Conservation (phyloP, 192 early-diverging fungal genomes). For the Funneliformis mosseae region DNA sequence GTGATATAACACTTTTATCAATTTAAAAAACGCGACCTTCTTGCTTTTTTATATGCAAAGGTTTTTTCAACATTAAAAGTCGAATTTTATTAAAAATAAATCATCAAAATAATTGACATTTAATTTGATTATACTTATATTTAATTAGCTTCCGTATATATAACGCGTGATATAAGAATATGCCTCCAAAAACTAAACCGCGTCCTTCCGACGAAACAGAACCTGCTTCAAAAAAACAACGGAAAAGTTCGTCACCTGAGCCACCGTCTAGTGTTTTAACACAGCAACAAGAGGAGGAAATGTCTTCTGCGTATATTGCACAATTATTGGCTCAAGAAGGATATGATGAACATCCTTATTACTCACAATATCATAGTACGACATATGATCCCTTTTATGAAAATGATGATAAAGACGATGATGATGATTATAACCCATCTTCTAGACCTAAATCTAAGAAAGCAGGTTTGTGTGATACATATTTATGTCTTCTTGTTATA, state of each 20-base stretch:
- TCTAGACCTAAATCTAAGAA: conserved; percentile 37
- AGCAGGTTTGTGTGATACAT: neutral
- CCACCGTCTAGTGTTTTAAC: conserved; percentile 44
- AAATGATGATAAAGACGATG: conserved; percentile 51
- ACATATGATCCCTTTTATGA: conserved; percentile 41
- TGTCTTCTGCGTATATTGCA: conserved; percentile 81
- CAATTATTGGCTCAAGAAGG: conserved; percentile 74
- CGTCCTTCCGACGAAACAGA: neutral
- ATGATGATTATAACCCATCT: conserved; percentile 47
- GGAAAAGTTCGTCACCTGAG: neutral
- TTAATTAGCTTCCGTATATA: neutral
- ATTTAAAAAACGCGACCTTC: neutral
- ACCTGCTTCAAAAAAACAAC: neutral
- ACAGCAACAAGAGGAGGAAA: conserved; percentile 75
- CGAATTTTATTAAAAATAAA: neutral
- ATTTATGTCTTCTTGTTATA: neutral
- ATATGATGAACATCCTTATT: conserved; percentile 54
- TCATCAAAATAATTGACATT: neutral
- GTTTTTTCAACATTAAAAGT: no score
- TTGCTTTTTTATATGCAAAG: neutral
- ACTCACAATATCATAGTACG: conserved; percentile 58
- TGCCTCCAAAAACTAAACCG: conserved; percentile 10
- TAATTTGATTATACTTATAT: neutral
- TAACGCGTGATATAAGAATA: neutral
- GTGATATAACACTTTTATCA: neutral